A percentile compares a stretch with the other conserved stretches of the same genome.
These are phyloP conservation scores for Kitagawia praeruptora DNA, from an alignment of 129 eudicot species.

Conservation along the genomic window DNA sequence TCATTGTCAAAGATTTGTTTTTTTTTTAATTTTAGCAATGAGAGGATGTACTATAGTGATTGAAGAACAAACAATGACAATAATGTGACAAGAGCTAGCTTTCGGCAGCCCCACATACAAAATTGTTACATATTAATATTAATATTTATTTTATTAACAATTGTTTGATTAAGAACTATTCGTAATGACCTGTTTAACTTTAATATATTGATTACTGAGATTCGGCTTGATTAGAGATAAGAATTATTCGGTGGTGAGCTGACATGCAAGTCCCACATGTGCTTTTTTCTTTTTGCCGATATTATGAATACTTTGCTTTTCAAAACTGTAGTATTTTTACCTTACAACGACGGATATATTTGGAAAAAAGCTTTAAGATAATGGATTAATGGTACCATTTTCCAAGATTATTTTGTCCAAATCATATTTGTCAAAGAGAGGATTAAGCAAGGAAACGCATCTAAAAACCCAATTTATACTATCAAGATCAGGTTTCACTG, in stretches of 20 bases:
- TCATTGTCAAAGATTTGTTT: not conserved
- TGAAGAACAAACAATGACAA: slow-evolving; percentile 12
- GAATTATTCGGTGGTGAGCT: not conserved
- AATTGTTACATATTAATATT: not conserved
- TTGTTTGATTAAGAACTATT: not conserved
- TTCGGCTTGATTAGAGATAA: not conserved
- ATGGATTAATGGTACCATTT: slow-evolving; percentile 12
- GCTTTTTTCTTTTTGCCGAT: not conserved
- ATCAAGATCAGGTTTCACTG: too few relatives aligned
- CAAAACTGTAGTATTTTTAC: not conserved
- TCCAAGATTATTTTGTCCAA: not conserved
- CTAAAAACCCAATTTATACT: not conserved
- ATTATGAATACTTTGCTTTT: not conserved
- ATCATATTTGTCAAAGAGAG: too few relatives aligned
- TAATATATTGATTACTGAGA: not conserved
- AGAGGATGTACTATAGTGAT: slow-evolving; percentile 4
- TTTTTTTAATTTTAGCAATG: not conserved
- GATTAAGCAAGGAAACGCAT: not conserved
- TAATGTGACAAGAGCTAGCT: not conserved
- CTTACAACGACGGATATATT: not conserved
- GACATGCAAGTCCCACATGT: not conserved
- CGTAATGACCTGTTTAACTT: not conserved
- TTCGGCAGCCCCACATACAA: not conserved
- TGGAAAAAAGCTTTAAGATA: not conserved
- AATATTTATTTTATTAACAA: not conserved